Evolutionary conservation across 371 early-diverging fungal genomes (phyloP).

Genomic region (Mucor circinelloides): DNA sequence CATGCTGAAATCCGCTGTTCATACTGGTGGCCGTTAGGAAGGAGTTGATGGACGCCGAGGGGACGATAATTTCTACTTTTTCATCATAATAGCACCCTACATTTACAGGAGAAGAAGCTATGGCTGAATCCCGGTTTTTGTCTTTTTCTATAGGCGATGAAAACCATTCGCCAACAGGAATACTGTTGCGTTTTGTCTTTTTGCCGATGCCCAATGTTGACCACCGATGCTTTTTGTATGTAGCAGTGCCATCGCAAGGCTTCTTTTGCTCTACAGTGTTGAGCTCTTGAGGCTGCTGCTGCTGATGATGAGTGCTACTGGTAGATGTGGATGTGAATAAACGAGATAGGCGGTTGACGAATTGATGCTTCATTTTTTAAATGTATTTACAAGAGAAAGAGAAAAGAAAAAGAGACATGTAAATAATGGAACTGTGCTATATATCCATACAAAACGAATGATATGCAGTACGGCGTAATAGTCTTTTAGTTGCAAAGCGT

Average conservation of each 20-base stretch:
- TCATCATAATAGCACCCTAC: conserved; percentile 3
- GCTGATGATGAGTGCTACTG: not conserved
- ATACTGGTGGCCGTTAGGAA: not conserved
- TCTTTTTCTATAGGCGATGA: not conserved
- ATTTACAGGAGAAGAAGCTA: not conserved
- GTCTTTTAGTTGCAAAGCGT: not conserved
- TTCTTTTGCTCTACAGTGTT: not conserved
- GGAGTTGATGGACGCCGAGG: not conserved
- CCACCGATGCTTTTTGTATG: not conserved
- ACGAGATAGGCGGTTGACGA: conserved; percentile 13
- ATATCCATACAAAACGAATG: not conserved
- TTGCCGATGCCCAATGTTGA: not conserved
- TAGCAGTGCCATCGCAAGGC: not conserved
- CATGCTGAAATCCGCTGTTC: not conserved
- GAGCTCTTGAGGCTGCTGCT: not conserved
- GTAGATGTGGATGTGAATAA: not conserved
- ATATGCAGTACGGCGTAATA: conserved; percentile 16
- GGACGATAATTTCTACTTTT: conserved; percentile 1
- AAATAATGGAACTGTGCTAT: not conserved
- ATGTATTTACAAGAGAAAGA: not conserved
- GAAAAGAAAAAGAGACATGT: not conserved
- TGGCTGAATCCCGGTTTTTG: not conserved
- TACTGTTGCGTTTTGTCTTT: not conserved
- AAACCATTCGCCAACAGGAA: not conserved
- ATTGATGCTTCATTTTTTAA: conserved; percentile 3